Base-by-base conservation (phyloP, 2,329 filamentous ascomycete species). In the Neopestalotiopsis clavispora region DNA sequence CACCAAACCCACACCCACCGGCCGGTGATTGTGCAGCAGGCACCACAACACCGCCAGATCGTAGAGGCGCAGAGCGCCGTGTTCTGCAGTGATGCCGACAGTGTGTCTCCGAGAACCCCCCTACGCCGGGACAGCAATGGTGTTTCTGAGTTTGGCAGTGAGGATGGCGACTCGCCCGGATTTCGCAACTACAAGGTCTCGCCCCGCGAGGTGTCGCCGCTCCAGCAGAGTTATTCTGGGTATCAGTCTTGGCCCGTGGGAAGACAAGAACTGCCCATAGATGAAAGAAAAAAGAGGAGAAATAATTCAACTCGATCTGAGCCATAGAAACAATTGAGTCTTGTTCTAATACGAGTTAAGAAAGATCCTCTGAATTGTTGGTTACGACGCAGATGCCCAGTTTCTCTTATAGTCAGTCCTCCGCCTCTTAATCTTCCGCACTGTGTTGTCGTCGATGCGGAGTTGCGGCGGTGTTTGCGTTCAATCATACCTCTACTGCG, bases 41-140 rank as follows among this genome's bases (percentile, higher is more conserved):
- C 38, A 57, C 63, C n/a, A 68, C 57, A 32, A 58, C 20, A 3
- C 20, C 23, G 23, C 23, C 23, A 28, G 23, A 59, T 30, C 62
- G 66, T 28, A n/a, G 28, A n/a, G 12, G 40, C n/a, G 23, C 45
- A 49, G 49, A 9, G 4, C 10, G 38, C 4, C 23, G 38, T 38
- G 32, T 17, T 62, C 20, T 28, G 14, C 20, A 28, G 23, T 28
- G 34, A 49, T n/a, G 40, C 45, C 34, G 38, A 40, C 6, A 28
- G 23, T 23, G 59, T 34, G 13, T 13, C 59, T 14, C 28, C 28
- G 6, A 60, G 30, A 14, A 34, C 67, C 28, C 67, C 72, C 1
- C 3, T 28, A 4, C 71, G 73, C 2, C 67, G 70, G 42, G 73
- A 76, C 65, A 77, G 75, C 20, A 75, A 76, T 28, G 71, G 73